phyloP scores from a whole-genome alignment of 148 eudicot genomes.

The Cornus kousa region DNA sequence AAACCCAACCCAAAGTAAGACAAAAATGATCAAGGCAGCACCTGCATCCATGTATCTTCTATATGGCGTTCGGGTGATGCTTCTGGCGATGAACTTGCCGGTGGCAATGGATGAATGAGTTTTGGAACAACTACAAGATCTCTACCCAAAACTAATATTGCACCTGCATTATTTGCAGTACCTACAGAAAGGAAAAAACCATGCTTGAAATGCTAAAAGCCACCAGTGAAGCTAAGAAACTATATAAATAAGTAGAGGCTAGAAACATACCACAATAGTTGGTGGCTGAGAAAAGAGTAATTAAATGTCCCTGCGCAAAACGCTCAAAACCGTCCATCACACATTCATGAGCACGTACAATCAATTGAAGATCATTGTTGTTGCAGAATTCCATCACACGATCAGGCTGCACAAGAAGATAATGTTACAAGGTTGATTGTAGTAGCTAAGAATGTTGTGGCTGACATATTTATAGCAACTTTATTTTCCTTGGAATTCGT shows the following conservation, averaged over 20 bases:
- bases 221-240: constrained; percentile 1
- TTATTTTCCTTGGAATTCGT: too few species aligned
- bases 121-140: constrained; percentile 98
- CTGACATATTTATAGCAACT: too few species aligned
- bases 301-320: constrained; percentile 97
- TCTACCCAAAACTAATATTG: constrained; percentile 91
- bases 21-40: constrained; percentile 14
- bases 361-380: constrained; percentile 93
- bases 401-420: constrained; percentile 66
- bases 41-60: constrained; percentile 99
- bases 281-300: constrained; percentile 98
- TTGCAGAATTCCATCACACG: constrained; percentile 99
- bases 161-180: constrained; percentile 98
- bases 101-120: constrained; percentile 97
- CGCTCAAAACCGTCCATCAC: constrained; percentile 99
- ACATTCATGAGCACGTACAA: constrained; percentile 97
- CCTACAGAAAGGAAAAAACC: constrained; percentile 33
- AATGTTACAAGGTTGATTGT: too few species aligned
- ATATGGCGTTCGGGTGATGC: constrained; percentile 89
- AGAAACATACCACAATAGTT: constrained; percentile 87
- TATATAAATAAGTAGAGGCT: not conserved
- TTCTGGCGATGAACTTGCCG: constrained; percentile 84
- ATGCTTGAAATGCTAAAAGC: not conserved
- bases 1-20: not conserved
- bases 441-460: too few species aligned